phyloP scores from a whole-genome alignment of 352 stramenopile genomes.

The Globisporangium abappressorium region DNA sequence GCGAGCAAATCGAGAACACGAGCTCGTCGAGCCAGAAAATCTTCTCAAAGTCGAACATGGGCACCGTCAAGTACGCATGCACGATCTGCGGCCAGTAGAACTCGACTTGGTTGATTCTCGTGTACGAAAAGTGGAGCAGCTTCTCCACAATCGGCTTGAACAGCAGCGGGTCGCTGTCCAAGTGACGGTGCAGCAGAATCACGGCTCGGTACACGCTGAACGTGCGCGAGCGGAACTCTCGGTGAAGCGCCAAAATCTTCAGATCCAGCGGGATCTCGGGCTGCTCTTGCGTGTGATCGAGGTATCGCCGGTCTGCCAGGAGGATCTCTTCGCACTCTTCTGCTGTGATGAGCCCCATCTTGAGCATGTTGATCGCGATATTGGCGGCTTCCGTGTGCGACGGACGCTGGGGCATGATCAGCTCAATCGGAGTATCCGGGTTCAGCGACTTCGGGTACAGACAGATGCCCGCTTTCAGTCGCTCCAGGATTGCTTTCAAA shows the following conservation, averaged over 20 bases:
- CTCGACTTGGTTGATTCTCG: slow-evolving; percentile 88
- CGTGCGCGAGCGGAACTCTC: slow-evolving; percentile 78
- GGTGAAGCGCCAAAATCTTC: slow-evolving; percentile 82
- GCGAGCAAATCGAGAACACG: slow-evolving; percentile 85
- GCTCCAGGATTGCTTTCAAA: slow-evolving; percentile 79
- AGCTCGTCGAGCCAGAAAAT: slow-evolving; percentile 89
- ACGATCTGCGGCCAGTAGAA: slow-evolving; percentile 92
- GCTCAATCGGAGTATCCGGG: slow-evolving; percentile 76
- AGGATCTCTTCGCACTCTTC: slow-evolving; percentile 88
- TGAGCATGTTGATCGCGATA: slow-evolving; percentile 87
- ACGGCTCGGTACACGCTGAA: slow-evolving; percentile 85
- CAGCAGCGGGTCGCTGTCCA: slow-evolving; percentile 81
- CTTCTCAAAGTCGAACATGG: slow-evolving; percentile 90
- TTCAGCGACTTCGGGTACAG: slow-evolving; percentile 85
- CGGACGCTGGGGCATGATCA: slow-evolving; percentile 86
- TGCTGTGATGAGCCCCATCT: slow-evolving; percentile 76
- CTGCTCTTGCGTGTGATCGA: slow-evolving; percentile 82
- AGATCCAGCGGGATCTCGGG: slow-evolving; percentile 82
- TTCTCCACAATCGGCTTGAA: slow-evolving; percentile 88
- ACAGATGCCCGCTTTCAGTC: slow-evolving; percentile 83
- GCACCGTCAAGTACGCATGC: slow-evolving; percentile 84
- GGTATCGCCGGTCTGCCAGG: slow-evolving; percentile 75
- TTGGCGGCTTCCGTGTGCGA: slow-evolving; percentile 78
- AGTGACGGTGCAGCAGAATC: slow-evolving; percentile 80
- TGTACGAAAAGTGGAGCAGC: slow-evolving; percentile 84